Evolutionary conservation across 768 basidiomycete species (phyloP).

Genomic region (Artomyces pyxidatus): DNA sequence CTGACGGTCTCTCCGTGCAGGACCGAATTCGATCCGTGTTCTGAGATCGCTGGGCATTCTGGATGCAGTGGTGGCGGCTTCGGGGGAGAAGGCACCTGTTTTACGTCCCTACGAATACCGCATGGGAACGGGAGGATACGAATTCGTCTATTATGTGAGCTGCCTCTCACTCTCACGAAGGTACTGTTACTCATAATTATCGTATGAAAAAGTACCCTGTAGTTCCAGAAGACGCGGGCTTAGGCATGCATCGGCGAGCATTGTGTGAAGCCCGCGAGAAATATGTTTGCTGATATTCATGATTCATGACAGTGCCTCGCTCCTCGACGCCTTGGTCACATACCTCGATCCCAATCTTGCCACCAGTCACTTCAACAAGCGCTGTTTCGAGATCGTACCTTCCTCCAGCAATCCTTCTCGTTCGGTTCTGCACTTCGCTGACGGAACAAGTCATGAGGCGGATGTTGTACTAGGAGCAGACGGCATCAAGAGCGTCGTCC

Average conservation of each 20-base stretch:
- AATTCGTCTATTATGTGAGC: constrained; percentile 38
- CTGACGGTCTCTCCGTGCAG: too few species aligned
- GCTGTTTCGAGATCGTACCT: constrained; percentile 24
- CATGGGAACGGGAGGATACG: constrained; percentile 34
- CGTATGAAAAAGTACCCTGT: too few species aligned
- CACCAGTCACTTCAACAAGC: constrained; percentile 41
- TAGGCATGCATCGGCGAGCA: too few species aligned
- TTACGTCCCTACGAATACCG: constrained; percentile 30
- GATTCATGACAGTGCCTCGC: constrained; percentile 14
- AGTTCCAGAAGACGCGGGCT: too few species aligned
- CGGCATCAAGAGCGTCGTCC: constrained; percentile 29
- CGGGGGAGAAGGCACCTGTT: constrained; percentile 26
- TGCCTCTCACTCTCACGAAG: too few species aligned
- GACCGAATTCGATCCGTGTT: constrained; percentile 42
- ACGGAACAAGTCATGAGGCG: constrained; percentile 37
- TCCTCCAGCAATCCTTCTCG: constrained; percentile 20
- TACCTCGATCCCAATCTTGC: constrained; percentile 29
- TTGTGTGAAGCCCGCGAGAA: too few species aligned
- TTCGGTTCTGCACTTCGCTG: constrained; percentile 35
- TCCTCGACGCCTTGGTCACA: constrained; percentile 39
- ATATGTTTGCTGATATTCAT: neutral
- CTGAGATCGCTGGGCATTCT: constrained; percentile 36
- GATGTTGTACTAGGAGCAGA: constrained; percentile 41
- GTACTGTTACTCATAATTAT: too few species aligned
- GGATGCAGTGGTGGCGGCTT: constrained; percentile 31